Percentiles rank a stretch among this genome's conserved stretches.
Conservation (phyloP, 192 early-diverging fungal genomes). For the Coemansia sp. region DNA sequence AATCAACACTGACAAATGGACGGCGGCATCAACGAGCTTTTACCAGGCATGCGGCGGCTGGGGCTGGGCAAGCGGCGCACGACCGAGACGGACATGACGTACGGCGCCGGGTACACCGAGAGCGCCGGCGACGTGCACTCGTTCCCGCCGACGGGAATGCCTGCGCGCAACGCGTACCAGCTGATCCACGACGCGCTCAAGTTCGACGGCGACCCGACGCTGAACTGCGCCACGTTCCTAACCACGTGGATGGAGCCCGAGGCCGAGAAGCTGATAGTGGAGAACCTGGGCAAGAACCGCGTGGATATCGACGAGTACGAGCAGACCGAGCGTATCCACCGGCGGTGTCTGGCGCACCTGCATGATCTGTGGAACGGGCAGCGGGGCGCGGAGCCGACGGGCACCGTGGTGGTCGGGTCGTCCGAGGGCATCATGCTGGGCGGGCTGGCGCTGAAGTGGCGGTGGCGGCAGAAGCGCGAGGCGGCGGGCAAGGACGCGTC, state of each 20-base stretch:
- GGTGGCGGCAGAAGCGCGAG: constrained; percentile 63
- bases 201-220: constrained; percentile 73
- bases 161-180: constrained; percentile 62
- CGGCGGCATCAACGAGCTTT: constrained; percentile 30
- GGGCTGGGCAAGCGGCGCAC: constrained; percentile 22
- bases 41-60: constrained; percentile 38
- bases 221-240: constrained; percentile 78
- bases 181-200: constrained; percentile 72
- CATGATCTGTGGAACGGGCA: constrained; percentile 65
- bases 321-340: constrained; percentile 61
- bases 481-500: constrained; percentile 63
- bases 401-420: constrained; percentile 74
- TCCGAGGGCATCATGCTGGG: constrained; percentile 78
- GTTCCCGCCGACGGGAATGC: constrained; percentile 42
- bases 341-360: constrained; percentile 66
- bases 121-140: constrained; percentile 26
- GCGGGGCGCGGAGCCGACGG: constrained; percentile 52
- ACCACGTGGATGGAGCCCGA: constrained; percentile 82
- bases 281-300: constrained; percentile 77
- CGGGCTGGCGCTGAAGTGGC: constrained; percentile 74
- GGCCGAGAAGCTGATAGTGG: constrained; percentile 73
- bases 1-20: too few relatives aligned
- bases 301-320: constrained; percentile 71
- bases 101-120: constrained; percentile 27
- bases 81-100: constrained; percentile 34